These are phyloP conservation scores for Leptographium procerum DNA, from an alignment of 2,329 filamentous ascomycete species.

Conservation along the genomic window DNA sequence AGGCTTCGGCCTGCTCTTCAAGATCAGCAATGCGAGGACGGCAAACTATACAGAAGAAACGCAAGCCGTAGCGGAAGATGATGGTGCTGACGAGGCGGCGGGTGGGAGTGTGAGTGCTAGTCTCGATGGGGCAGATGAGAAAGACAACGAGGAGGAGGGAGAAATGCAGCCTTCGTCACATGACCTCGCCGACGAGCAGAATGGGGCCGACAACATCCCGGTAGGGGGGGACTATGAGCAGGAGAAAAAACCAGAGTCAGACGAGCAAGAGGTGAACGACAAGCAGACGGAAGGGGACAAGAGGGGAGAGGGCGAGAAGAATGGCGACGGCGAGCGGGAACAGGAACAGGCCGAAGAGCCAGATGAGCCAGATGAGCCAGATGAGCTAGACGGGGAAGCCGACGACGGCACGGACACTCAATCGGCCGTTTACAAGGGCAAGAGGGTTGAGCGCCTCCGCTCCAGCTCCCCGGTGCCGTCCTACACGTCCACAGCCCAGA, in stretches of 20 bases:
- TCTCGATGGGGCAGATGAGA: constrained; percentile 7
- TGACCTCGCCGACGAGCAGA: no score
- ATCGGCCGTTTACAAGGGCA: constrained; percentile 11
- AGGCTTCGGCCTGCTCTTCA: constrained; percentile 79
- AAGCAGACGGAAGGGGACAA: background rate
- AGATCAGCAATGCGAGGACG: constrained; percentile 72
- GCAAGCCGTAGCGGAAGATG: background rate
- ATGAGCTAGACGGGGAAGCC: constrained; percentile 11
- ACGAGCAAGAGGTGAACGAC: background rate
- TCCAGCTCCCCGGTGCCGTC: constrained; percentile 10
- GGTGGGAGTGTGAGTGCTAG: constrained; percentile 10
- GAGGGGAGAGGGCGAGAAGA: background rate
- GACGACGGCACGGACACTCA: constrained; percentile 9
- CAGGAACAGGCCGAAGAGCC: background rate
- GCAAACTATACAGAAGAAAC: constrained; percentile 10
- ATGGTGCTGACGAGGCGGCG: constrained; percentile 12
- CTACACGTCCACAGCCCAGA: constrained; percentile 22
- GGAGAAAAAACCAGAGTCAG: no score
- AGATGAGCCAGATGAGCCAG: constrained; percentile 15
- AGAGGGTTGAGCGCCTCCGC: constrained; percentile 12
- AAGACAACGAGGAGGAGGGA: background rate
- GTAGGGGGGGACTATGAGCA: no score
- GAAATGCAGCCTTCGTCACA: background rate
- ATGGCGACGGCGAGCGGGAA: no score
- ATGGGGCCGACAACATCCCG: background rate